Percentiles rank a stretch among this genome's conserved stretches.
Conservation (phyloP, 75 land plant species). For the Sequoia sempervirens region DNA sequence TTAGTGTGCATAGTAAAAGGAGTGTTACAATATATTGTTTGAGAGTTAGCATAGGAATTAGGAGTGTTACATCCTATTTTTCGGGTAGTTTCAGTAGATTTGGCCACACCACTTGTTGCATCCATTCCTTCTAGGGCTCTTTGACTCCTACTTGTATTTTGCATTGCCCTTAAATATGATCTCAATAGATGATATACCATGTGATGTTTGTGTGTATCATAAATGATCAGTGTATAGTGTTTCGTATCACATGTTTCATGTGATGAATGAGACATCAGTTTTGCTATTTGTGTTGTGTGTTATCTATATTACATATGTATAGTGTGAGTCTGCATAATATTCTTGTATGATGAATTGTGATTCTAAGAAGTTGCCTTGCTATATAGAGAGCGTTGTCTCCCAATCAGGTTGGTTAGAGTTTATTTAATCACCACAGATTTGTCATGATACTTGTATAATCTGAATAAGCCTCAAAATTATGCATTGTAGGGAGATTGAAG, state of each 20-base stretch:
- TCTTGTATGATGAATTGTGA: background rate
- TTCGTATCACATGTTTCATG: background rate
- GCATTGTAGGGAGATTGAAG: background rate
- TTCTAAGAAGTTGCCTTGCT: background rate
- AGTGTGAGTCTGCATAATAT: background rate
- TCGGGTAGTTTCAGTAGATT: background rate
- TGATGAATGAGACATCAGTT: background rate
- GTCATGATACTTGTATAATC: background rate
- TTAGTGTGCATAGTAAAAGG: background rate
- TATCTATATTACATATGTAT: background rate
- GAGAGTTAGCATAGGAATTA: background rate
- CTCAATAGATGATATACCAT: background rate
- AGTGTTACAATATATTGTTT: background rate
- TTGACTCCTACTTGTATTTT: background rate
- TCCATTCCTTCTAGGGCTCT: background rate
- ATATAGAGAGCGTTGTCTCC: background rate
- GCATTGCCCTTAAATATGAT: background rate
- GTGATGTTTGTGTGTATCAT: background rate
- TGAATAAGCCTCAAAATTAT: background rate
- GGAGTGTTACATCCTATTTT: background rate
- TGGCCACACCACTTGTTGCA: background rate
- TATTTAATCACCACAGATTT: background rate
- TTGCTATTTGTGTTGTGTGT: background rate
- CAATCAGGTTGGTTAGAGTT: background rate
- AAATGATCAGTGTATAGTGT: background rate